phyloP scores from a whole-genome alignment of 352 stramenopile species.

The Phytopythium chamaehyphon region DNA sequence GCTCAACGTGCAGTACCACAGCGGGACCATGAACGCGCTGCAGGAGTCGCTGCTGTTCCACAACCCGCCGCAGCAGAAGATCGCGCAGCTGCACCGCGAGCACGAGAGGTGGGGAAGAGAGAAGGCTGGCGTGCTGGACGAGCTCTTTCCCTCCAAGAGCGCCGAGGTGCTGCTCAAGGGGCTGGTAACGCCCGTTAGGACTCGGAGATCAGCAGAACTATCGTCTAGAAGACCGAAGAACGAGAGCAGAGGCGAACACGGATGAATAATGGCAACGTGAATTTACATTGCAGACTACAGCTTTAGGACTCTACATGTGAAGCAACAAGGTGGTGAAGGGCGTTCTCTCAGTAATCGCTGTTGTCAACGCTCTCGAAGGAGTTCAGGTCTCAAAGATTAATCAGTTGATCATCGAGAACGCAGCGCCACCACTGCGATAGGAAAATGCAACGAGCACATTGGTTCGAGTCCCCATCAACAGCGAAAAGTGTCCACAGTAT shows the following conservation, averaged over 20 bases:
- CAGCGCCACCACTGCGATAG: neutral
- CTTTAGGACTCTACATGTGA: neutral
- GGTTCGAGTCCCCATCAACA: conserved; percentile 51
- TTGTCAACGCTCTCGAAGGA: conserved; percentile 47
- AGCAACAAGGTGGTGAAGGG: conserved; percentile 2
- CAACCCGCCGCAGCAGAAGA: conserved; percentile 74
- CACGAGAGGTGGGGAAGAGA: conserved; percentile 41
- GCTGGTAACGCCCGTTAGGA: neutral
- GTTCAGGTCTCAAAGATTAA: conserved; percentile 88
- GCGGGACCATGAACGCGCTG: conserved; percentile 69
- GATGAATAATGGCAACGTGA: neutral
- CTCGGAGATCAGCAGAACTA: neutral
- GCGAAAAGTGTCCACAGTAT: conserved; percentile 72
- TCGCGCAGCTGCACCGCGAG: conserved; percentile 56
- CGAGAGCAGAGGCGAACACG: neutral
- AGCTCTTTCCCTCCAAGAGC: conserved; percentile 25
- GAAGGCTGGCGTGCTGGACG: conserved; percentile 45
- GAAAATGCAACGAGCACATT: neutral
- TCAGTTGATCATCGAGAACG: conserved; percentile 78
- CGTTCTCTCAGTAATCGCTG: conserved; percentile 64
- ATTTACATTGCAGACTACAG: conserved; percentile 3
- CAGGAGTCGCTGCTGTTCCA: conserved; percentile 76
- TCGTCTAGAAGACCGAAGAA: neutral
- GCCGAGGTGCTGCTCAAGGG: neutral
- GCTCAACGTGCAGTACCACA: conserved; percentile 67